Evolutionary conservation across 352 stramenopile species (phyloP), one percentile per base, ranked within the genome.

Genomic region (Phytopythium boreale): DNA sequence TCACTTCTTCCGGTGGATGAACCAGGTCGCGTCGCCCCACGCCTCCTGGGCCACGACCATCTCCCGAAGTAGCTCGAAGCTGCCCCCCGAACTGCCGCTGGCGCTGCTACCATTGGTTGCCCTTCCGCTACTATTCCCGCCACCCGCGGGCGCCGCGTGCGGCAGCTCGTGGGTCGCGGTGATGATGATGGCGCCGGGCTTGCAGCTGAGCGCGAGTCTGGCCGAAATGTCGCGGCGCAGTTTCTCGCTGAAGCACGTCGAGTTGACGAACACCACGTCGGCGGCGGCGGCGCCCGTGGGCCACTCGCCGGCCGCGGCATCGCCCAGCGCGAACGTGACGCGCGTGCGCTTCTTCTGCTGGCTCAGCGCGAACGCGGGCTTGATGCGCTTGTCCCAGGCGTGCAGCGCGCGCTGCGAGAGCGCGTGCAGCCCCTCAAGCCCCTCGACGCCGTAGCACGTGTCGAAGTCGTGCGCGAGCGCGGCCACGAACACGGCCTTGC

Each of bases 261-360:
- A 96, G 67, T 97, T 97, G 49, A 93, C 74, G 64, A 97, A 97
- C 1, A 96, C 67, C 3, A 97, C 43, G 47, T 91, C 84, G 0
- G 77, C 77, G 26, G 46, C 64, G 0, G 57, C 27, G 11, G 80
- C 71, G 27, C 64, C 78, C 26, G 47, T 22, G 0, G 84, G 77
- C 82, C 88, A 97, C 61, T 97, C 90, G 19, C 84, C 56, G 2
- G 68, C 72, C 24, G 90, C 68, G 0, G 80, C 82, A 62, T 97
- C 90, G 27, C 76, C 87, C 22, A 80, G 76, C 2, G 77, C 67
- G 63, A 97, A 95, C 11, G 77, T 64, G 43, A 97, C 79, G 4
- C 82, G 75, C 56, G 70, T 90, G 19, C 84, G 78, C 59, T 84
- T 88, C 71, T 92, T 90, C 64, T 89, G 78, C 53, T 79, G 68